Conservation (phyloP, 2,329 filamentous ascomycete species). For the Alternaria incomplexa region DNA sequence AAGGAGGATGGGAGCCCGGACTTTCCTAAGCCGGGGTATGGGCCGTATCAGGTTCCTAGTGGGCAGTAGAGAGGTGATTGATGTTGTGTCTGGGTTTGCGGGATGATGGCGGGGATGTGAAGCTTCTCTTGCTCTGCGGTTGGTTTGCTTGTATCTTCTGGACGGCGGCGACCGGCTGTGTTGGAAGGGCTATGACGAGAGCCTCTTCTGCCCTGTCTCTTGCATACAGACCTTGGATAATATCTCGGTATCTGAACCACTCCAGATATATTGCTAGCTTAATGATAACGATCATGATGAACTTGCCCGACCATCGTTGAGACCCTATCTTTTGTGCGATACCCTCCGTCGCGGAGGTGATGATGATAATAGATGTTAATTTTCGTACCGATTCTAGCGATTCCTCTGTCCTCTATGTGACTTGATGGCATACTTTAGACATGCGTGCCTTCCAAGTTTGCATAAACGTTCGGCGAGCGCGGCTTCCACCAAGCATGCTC, state of each 20-base stretch:
- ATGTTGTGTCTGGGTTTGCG: not conserved
- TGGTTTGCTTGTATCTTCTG: not conserved
- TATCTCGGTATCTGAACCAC: not conserved
- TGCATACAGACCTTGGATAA: not conserved
- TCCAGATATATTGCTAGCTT: not conserved
- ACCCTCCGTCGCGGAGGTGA: not conserved
- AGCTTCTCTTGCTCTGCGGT: not conserved
- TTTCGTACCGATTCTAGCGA: rapidly evolving
- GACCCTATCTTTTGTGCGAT: not conserved
- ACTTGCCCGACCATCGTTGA: not conserved
- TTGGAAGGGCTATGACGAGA: not conserved
- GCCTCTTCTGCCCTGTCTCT: not conserved
- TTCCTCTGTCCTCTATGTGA: not conserved
- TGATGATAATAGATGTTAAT: too few relatives aligned
- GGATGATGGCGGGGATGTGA: not conserved
- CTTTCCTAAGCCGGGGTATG: constrained; percentile 58
- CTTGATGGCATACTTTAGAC: not conserved
- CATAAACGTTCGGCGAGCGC: not conserved
- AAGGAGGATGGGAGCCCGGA: constrained; percentile 55
- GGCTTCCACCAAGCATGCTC: not conserved
- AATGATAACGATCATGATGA: not conserved
- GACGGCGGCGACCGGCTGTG: not conserved
- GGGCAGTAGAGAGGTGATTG: constrained; percentile 25
- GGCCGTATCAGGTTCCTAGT: constrained; percentile 50
- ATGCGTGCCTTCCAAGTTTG: not conserved